phyloP scores from a whole-genome alignment of 106 monocot genomes.

The Dactylorhiza incarnata region DNA sequence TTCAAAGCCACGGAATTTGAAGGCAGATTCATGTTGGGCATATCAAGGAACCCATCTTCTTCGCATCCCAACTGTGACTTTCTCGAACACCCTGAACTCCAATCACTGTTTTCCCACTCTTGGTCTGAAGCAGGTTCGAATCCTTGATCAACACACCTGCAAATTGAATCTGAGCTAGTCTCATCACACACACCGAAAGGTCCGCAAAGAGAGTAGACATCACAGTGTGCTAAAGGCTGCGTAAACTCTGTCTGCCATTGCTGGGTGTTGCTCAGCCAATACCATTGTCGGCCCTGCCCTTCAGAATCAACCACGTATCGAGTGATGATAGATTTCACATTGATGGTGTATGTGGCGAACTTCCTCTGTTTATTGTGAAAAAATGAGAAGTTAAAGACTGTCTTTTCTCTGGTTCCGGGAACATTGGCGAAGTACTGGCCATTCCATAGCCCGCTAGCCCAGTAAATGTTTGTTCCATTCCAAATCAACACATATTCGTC shows the following conservation, averaged over 20 bases:
- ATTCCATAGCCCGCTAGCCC: constrained; percentile 45
- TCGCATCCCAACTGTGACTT: constrained; percentile 16
- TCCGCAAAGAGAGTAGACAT: constrained; percentile 23
- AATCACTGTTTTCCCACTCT: constrained; percentile 25
- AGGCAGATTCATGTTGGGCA: constrained; percentile 23
- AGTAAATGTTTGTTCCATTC: constrained; percentile 32
- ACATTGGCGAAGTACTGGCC: constrained; percentile 22
- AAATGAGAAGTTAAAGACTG: constrained; percentile 15
- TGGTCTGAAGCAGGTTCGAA: constrained; percentile 9
- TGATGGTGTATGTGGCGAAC: constrained; percentile 10
- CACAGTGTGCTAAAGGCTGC: constrained; percentile 16
- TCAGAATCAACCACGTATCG: constrained; percentile 14
- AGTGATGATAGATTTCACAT: constrained; percentile 4
- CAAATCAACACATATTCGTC: constrained; percentile 29
- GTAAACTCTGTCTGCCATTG: constrained; percentile 22
- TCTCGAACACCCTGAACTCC: constrained; percentile 25
- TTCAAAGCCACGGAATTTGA: constrained; percentile 8
- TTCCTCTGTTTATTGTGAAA: constrained; percentile 8
- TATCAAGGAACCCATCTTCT: constrained; percentile 18
- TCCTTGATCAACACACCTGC: constrained; percentile 12
- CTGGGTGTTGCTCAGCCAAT: constrained; percentile 5
- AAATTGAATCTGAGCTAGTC: neutral
- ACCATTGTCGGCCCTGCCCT: constrained; percentile 14
- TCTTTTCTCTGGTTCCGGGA: constrained; percentile 15
- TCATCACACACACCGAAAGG: constrained; percentile 19